Conservation (phyloP, 208 protist genomes). For the Leishmania lainsoni region DNA sequence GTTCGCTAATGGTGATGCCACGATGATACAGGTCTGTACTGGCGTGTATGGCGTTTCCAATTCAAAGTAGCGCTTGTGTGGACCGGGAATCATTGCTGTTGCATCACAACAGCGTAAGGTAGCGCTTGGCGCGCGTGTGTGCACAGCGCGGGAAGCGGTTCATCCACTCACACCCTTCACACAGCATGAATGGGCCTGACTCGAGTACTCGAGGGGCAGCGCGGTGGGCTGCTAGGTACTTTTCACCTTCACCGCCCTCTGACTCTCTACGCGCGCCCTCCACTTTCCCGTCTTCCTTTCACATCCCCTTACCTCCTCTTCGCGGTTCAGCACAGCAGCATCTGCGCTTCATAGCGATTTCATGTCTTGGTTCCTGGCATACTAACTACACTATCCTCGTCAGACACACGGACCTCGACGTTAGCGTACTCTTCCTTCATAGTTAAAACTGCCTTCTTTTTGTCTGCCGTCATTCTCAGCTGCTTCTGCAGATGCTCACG, state of each 20-base stretch:
- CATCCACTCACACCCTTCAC: no score
- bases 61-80: not conserved
- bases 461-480: conserved; percentile 36
- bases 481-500: conserved; percentile 42
- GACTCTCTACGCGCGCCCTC: not conserved
- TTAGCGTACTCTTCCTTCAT: not conserved
- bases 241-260: not conserved
- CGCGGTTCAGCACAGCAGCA: not conserved
- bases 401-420: not conserved
- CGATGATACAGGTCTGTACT: not conserved
- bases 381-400: not conserved
- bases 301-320: not conserved
- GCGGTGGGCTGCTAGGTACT: not conserved
- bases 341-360: not conserved
- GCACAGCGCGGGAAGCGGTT: not conserved
- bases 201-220: not conserved
- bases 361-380: not conserved
- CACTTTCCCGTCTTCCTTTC: not conserved
- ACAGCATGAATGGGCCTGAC: not conserved
- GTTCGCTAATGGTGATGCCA: not conserved
- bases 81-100: not conserved
- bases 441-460: not conserved
- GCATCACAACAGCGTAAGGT: no score
- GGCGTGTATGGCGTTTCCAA: not conserved
- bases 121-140: not conserved